Evolutionary conservation across 2,329 filamentous ascomycete genomes (phyloP), one percentile per base, ranked within the genome.

Genomic region (Calonectria naviculata): DNA sequence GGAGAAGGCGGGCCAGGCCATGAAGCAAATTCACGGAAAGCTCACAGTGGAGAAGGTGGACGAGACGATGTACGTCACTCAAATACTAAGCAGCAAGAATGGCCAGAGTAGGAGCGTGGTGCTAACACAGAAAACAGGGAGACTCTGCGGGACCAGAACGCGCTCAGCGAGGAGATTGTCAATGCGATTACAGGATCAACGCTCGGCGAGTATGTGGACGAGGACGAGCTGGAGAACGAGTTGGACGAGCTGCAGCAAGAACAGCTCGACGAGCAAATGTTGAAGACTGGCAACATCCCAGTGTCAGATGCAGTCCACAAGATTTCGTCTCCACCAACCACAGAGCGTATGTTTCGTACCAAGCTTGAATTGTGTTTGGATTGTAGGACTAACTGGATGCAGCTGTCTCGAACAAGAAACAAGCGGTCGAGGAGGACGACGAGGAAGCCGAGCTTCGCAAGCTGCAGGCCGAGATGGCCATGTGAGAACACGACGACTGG

Each of bases 391-490:
- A 46, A 79, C 70, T 44, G 52, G 13, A 21, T 54, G 54, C 60
- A 84, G 83, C 80, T 65, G 73, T 83, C 31, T 78, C 82, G 36
- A 79, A 66, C 74, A 81, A 79, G 78, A 80, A 78, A 67, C 78
- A 90, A 76, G 84, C 85, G 72, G 82, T 81, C 76, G 92, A 93
- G 81, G 95, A 98, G 83, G 95, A 98, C 83, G 96, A 98, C 88
- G 97, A 98, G 81, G 96, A 98, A 84, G 96, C 93, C 79, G 96
- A 98, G 86, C 87, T 98, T 80, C 91, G 93, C 84, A 98, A 97
- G 85, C 85, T 99, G 77, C 95, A 97, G 83, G 95, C 95, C 41
- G 96, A 98, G 85, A 98, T 98, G 96, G 95, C 95, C 75, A 98
- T 98, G 93, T 97, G 80, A 88, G 68, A 49, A 44, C 12, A 70